Evolutionary conservation across 805 yeast species (phyloP).

Genomic region (Diddensiella santjacobensis): DNA sequence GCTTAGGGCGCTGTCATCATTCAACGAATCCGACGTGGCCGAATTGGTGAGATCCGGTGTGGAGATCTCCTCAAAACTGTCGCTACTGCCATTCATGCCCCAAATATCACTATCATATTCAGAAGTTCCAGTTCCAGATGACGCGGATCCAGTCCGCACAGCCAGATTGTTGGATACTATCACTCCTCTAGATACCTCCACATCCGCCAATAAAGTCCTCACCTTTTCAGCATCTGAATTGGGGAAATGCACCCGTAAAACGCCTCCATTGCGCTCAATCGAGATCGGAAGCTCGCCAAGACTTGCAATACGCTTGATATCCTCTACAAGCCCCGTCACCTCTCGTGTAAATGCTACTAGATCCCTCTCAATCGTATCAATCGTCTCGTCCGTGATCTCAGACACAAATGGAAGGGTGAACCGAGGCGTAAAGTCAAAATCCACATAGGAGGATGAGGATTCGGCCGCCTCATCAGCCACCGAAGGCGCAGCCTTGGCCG

Average conservation of each 20-base stretch:
- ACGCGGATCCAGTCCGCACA: background rate
- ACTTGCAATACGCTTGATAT: conserved; percentile 43
- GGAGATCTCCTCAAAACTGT: conserved; percentile 10
- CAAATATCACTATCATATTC: conserved; percentile 7
- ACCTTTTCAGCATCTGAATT: conserved; percentile 60
- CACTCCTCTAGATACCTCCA: conserved; percentile 55
- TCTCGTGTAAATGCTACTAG: conserved; percentile 28
- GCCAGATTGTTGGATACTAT: conserved; percentile 32
- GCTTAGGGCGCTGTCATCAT: background rate
- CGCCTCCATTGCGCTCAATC: conserved; percentile 36
- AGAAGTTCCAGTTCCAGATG: background rate
- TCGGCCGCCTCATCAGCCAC: background rate
- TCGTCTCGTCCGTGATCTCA: conserved; percentile 43
- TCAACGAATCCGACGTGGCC: conserved; percentile 7
- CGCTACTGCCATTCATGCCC: conserved; percentile 6
- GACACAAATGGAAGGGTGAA: conserved; percentile 40
- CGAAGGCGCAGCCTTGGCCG: background rate
- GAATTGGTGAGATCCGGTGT: conserved; percentile 17
- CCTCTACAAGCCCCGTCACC: conserved; percentile 41
- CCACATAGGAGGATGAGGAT: conserved; percentile 41
- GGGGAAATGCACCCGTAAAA: conserved; percentile 62
- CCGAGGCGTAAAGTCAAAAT: conserved; percentile 48
- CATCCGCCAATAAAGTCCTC: conserved; percentile 53
- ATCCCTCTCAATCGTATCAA: conserved; percentile 38
- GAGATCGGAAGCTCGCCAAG: conserved; percentile 67